Evolutionary conservation across 768 basidiomycete species (phyloP), one percentile per base, ranked within the genome.

Genomic region (Boletales sp.): DNA sequence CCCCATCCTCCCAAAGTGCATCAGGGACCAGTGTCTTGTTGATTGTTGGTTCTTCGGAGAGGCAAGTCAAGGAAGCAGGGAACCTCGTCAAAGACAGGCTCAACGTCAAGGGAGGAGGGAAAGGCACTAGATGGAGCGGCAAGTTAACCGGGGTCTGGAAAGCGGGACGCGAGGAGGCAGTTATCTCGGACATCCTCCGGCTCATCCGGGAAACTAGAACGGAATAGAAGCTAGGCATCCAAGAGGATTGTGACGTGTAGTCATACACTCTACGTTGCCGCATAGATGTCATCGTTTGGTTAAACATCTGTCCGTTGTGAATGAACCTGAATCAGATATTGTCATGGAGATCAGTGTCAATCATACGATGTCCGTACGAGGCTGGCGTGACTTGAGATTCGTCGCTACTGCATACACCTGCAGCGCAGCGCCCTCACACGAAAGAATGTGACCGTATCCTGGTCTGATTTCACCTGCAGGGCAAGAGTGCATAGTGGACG

Each of bases 51-150:
- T 76, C 78, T 5, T 79, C 83, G 28, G 83, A 83, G 34, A 72
- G 77, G 45, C 69, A 68, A 10, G 83, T 87, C 15, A 86, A 83
- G 65, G 72, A 69, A 53, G 69, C 68, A 2, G 85, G 86, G 3
- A 82, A 82, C 4, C 71, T 63, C 21, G 62, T 87, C 38, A 87
- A 81, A 63, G 61, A 67, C 5, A 81, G 76, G 55, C 69, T 86
- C 28, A 72, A 73, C 9, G 73, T 86, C 41, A 91, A 84, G 69
- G 90, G 90, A 8, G 90, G 90, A 11, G 87, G 89, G 5, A 89
- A 86, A 60, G 88, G 86, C 2, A 56, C 70, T 15, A 79, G 77
- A 57, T 90, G 88, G 84, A 89, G 87, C 53, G 88, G 89, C 10
- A 86, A 90, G 63, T 77, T 75, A 48, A 73, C 65, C 8, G 87